Base-by-base conservation (phyloP, 2,329 filamentous ascomycete species). In the Coleophoma eucalyptorum region DNA sequence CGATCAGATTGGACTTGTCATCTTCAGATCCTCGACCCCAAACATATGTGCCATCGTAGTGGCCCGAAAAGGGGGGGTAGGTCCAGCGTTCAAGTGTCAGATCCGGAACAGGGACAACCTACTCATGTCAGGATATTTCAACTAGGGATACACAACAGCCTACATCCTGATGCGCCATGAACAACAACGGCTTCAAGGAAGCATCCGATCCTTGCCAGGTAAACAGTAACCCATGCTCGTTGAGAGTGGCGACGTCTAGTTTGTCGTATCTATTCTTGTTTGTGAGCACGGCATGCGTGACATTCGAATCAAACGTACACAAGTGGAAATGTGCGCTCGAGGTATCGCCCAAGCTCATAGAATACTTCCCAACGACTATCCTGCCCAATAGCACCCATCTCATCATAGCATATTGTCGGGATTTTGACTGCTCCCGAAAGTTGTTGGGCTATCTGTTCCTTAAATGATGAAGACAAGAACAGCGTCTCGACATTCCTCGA, bases 141-240 rank as follows among this genome's bases (percentile, higher is more conserved):
- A 4, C 35, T 38, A 15, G 5, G 6, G 13, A 15, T n/a, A 8
- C 5, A 38, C 15, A 38, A 15, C 15, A 38, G 35, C 35, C 16
- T n/a, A 83, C 80, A 61, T 86, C 83, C 61, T 84, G 80, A 62
- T 86, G 83, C 1, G 81, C 82, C 71, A 83, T 79, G 35, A 86
- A 67, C 19, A 86, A 67, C 1, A 77, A 52, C 0, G 78, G 78
- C 50, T 78, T 79, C 15, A 83, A 72, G 1, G 68, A 67, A 2
- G 69, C 55, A 47, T 83, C 71, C 6, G 69, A 71, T 15, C 82
- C 82, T 4, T 75, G 58, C 51, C 84, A 71, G 0, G 80, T 85
- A 65, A 78, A 86, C 31, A 86, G 67, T 4, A 86, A 68, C 10
- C 81, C 83, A 33, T 84, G 76, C 0, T 74, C 81, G 60, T 86